phyloP scores from a whole-genome alignment of 306 rosid genomes.

The Vigna reflexopilosa region DNA sequence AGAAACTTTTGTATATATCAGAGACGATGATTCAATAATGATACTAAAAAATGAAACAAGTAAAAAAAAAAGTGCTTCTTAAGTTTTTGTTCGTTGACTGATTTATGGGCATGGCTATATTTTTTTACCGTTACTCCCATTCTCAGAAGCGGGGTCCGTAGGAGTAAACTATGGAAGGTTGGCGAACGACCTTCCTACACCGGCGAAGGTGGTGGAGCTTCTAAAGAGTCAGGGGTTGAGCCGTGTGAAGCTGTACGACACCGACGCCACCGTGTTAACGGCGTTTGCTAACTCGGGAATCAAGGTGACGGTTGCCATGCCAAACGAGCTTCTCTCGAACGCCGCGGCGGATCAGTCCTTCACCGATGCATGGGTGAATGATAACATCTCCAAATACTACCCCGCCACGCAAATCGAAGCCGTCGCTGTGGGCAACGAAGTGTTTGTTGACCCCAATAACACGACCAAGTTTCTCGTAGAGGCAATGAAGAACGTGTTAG shows the following conservation, averaged over 20 bases:
- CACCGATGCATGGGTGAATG: constrained; percentile 78
- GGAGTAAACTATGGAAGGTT: constrained; percentile 86
- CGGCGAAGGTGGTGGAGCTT: constrained; percentile 69
- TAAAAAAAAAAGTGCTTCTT: too few relatives aligned
- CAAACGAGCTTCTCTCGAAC: constrained; percentile 75
- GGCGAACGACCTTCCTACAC: constrained; percentile 69
- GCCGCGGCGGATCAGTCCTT: constrained; percentile 65
- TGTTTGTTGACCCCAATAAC: constrained; percentile 74
- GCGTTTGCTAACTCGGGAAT: constrained; percentile 70
- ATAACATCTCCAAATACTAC: constrained; percentile 59
- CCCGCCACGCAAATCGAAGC: constrained; percentile 76
- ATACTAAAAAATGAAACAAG: too few relatives aligned
- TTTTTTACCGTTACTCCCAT: background rate
- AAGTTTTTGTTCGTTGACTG: background rate
- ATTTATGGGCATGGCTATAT: background rate
- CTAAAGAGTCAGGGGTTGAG: constrained; percentile 62
- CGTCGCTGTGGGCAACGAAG: constrained; percentile 90
- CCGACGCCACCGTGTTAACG: constrained; percentile 62
- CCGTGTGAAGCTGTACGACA: constrained; percentile 80
- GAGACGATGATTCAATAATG: too few relatives aligned
- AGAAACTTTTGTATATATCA: too few relatives aligned
- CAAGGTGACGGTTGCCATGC: constrained; percentile 60
- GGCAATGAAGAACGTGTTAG: constrained; percentile 74
- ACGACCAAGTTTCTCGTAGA: constrained; percentile 69
- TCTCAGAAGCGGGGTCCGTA: constrained; percentile 56